Evolutionary conservation across 352 stramenopile species (phyloP).

Genomic region (Phytophthora brassicae): DNA sequence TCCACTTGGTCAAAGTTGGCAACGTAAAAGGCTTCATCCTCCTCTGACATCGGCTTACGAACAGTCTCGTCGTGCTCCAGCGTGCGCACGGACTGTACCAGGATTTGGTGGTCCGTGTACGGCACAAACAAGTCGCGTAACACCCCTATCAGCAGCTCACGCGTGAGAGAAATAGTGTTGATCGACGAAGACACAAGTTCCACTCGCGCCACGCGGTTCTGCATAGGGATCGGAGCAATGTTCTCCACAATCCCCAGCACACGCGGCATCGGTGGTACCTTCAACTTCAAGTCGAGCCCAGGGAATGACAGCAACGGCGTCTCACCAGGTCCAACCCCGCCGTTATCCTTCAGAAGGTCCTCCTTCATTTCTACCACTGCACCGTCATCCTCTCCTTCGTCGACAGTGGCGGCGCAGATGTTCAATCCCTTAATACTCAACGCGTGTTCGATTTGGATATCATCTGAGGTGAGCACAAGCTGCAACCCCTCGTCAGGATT

Average conservation of each 20-base stretch:
- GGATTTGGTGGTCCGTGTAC: constrained; percentile 51
- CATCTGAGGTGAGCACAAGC: constrained; percentile 47
- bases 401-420: constrained; percentile 41
- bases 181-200: constrained; percentile 41
- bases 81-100: constrained; percentile 54
- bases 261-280: constrained; percentile 55
- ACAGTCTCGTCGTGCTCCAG: constrained; percentile 46
- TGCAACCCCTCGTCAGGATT: constrained; percentile 44
- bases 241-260: constrained; percentile 61
- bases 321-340: constrained; percentile 24
- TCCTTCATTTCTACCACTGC: constrained; percentile 23
- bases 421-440: constrained; percentile 52
- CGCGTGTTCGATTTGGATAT: constrained; percentile 52
- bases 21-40: constrained; percentile 58
- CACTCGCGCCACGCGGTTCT: constrained; percentile 42
- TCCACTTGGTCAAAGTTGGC: constrained; percentile 51
- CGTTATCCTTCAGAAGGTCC: constrained; percentile 29
- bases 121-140: constrained; percentile 59
- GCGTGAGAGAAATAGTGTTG: constrained; percentile 43
- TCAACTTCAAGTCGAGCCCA: constrained; percentile 46
- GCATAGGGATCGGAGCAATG: constrained; percentile 50
- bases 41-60: constrained; percentile 36
- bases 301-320: constrained; percentile 42
- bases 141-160: constrained; percentile 47
- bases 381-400: constrained; percentile 19